Evolutionary conservation across 2,329 filamentous ascomycete genomes (phyloP), one percentile per base, ranked within the genome.

Genomic region (Nannizziopsis barbatae): DNA sequence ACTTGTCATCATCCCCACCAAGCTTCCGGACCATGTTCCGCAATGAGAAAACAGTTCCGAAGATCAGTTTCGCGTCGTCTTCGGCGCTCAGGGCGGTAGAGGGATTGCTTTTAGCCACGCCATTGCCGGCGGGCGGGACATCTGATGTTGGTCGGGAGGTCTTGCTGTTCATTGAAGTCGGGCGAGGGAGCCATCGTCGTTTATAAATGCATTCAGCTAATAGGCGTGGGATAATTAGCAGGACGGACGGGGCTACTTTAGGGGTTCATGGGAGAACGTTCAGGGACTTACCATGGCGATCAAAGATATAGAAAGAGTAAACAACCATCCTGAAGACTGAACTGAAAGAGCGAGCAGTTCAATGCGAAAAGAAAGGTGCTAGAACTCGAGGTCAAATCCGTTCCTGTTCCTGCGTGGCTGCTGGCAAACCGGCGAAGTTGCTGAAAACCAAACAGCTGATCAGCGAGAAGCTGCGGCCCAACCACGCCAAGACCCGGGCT

Each of bases 231-330:
- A 3, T 8, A 7, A 35, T 49, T 30, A 44, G 42, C 31, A 32
- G 18, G 8, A 7, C 12, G 20, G 15, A 2, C 30, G 3, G 12
- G 18, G n/a, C n/a, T 5, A 7, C 60, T 57, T 51, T 27, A 27
- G 37, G 40, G 27, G 12, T 45, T 8, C 17, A 48, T 22, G 46
- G 39, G 18, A 41, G 12, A 35, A 35, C 15, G 20, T 12, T 10
- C 15, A n/a, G 32, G 22, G 36, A 39, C 42, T 35, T 76, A 95
- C 92, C 95, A 70, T 98, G 92, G 56, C 92, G 84, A 71, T 98
- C 92, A 66, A 98, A 98, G 64, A 98, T 95, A 75, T 95, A 95
- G 71, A 98, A 95, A 52, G 88, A 89, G 71, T 93, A 96, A 67
- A 96, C 85, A 52, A 84, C 82, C 92, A 98, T 96, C 63, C 58